phyloP scores from a whole-genome alignment of 257 asterid species.

The Catharanthus roseus region DNA sequence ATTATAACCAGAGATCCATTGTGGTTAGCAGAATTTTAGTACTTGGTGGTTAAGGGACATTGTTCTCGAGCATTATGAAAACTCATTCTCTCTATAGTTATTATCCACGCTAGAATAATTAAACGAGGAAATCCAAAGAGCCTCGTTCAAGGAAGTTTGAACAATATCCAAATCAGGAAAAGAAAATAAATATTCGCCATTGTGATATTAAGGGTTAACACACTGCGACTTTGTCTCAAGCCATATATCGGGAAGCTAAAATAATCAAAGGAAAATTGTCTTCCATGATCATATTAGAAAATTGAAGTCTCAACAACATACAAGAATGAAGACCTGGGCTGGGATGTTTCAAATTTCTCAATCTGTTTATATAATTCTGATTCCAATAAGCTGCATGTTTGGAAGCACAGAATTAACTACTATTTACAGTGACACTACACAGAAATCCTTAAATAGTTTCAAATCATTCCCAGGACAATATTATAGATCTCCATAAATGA shows the following conservation, averaged over 20 bases:
- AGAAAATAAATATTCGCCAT: background rate
- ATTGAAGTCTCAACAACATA: background rate
- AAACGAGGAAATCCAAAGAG: constrained; percentile 3
- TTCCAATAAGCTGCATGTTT: background rate
- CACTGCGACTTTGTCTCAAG: background rate
- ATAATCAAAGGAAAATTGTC: background rate
- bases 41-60: too few relatives aligned
- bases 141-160: background rate
- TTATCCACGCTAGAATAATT: background rate
- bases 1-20: too few relatives aligned
- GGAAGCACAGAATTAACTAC: background rate
- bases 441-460: background rate
- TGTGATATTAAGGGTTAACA: background rate
- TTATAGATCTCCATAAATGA: background rate
- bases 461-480: background rate
- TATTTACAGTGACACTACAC: background rate
- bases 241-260: background rate
- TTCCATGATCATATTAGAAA: background rate
- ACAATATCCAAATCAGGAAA: background rate
- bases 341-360: background rate
- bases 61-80: too few relatives aligned
- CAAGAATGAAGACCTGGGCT: background rate
- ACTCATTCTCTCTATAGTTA: too few relatives aligned
- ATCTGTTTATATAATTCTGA: background rate
- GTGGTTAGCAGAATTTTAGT: too few relatives aligned